Base-by-base conservation (phyloP, 2,329 filamentous ascomycete species). In the Neofusicoccum cordaticola region DNA sequence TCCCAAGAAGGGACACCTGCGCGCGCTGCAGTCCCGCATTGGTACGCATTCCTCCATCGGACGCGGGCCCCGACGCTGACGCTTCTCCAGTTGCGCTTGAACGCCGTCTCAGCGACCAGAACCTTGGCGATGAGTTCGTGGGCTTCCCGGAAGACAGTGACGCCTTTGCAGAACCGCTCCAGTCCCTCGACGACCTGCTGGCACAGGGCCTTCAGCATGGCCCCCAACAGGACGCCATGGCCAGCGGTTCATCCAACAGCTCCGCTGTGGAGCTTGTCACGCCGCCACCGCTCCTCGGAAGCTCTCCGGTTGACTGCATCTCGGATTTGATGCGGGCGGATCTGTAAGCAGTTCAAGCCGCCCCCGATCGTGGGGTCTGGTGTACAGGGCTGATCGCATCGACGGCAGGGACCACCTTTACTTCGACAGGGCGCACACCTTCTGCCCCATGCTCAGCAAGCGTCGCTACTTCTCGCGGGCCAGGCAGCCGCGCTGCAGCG, bases 1-100 rank as follows among this genome's bases (percentile, higher is more conserved):
- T 11, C 62, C 62, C 2, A 64, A 64, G 37, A 64, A 64, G 35
- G 62, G 62, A 3, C 62, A 64, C 45, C 51, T 64, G n/a, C 39
- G 45, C 17, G 62, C 39, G 17, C 19, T 64, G 19, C 39, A 44
- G 35, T 44, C 39, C 44, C 62, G 45, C 22, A 56, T 64, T 56
- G 27, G 62, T 64, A 22, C 22, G 22, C 22, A 22, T 22, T 22
- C 0, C 22, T 3, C 22, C 22, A 22, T 22, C 22, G 22, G 2
- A 22, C 22, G 22, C 22, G 22, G 22, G 22, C 22, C 22, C 2
- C 22, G 3, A 22, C 22, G 22, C 35, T 13, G 50, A 31, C 7
- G 15, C 45, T 8, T 27, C 7, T 6, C n/a, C 37, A 64, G 62
- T 64, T 3, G 62, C 62, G 19, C 35, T 64, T 15, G 62, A 64